Conservation (phyloP, 129 eudicot species). For the Centaurea solstitialis region DNA sequence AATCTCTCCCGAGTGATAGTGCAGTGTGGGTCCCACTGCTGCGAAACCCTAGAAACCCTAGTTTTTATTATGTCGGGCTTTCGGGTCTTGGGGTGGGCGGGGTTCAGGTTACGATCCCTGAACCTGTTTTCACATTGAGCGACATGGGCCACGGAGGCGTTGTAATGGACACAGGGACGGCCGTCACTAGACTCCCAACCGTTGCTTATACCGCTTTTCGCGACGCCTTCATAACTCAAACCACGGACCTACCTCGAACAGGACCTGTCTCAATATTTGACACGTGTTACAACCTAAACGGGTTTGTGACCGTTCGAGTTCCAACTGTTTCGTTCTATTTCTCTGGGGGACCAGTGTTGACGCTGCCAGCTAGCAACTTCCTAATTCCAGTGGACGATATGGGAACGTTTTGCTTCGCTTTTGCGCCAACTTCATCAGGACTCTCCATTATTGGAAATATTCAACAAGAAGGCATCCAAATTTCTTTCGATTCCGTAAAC, state of each 20-base stretch:
- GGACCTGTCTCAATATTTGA: slow-evolving; percentile 59
- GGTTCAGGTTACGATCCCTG: slow-evolving; percentile 55
- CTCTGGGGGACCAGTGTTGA: slow-evolving; percentile 68
- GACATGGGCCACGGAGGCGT: slow-evolving; percentile 81
- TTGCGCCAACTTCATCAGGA: slow-evolving; percentile 81
- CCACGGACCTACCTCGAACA: slow-evolving; percentile 63
- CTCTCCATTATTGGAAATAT: slow-evolving; percentile 87
- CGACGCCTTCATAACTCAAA: slow-evolving; percentile 57
- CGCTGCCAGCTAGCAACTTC: slow-evolving; percentile 85
- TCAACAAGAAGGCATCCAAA: slow-evolving; percentile 97
- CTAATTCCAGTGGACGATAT: slow-evolving; percentile 71
- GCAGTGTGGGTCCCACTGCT: slow-evolving; percentile 82
- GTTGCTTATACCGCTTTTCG: slow-evolving; percentile 67
- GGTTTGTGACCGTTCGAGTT: slow-evolving; percentile 74
- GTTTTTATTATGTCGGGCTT: slow-evolving; percentile 70
- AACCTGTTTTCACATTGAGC: slow-evolving; percentile 43
- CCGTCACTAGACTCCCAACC: slow-evolving; percentile 72
- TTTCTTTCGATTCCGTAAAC: slow-evolving; percentile 67
- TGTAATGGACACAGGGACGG: slow-evolving; percentile 92
- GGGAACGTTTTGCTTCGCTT: slow-evolving; percentile 92
- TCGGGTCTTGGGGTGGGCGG: slow-evolving; percentile 94
- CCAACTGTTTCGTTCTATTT: slow-evolving; percentile 87
- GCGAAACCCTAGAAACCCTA: slow-evolving; percentile 57
- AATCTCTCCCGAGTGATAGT: slow-evolving; percentile 56
- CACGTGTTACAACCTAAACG: slow-evolving; percentile 77